Base-by-base conservation (phyloP, 1,139 yeast species). In the Saccharomycopsis crataegensis region DNA sequence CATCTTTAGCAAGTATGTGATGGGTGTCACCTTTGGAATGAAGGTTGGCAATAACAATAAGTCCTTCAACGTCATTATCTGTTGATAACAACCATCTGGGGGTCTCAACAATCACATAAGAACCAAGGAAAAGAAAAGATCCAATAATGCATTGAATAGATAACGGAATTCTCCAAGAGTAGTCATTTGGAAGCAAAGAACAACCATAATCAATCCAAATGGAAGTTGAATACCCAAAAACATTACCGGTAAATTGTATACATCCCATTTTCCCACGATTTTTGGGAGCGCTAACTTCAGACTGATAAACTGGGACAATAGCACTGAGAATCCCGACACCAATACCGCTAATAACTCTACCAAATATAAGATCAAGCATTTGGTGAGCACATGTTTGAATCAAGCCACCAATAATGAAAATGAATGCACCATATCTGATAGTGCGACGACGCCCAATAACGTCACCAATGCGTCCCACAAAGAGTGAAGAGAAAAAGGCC, bases 321-420 rank as follows among this genome's bases (percentile, higher is more conserved):
- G 96, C 88, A n/a, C 95, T 85, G 54, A 91, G 74, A 64, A 88
- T 77, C 11, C 97, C 98, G 48, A 91, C 91, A 14, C 96, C 96
- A 41, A 90, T 62, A 65, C 97, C 97, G 47, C 91, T 80, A 45
- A 90, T 76, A 48, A 89, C 76, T 61, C 98, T 76, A 0, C 97
- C 96, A 40, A 79, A 57, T 34, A 87, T 80, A 67, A 90, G 73
- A 50, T 75, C 67, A 22, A 63, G 43, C 66, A 83, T 76, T 51
- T 70, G 73, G 14, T 68, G 65, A 1, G 89, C 71, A 42, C 75
- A 67, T 0, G 94, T 77, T 68, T 90, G 97, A 50, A 89, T 66
- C 0, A 76, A 64, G 3, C 96, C 97, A 16, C 98, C 98, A 22
- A 86, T 63, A 8, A 87, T 85, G 65, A 91, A 90, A 6, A 90